A percentile compares a stretch with the other conserved stretches of the same genome.
These are phyloP conservation scores for Pyrenochaeta sp. DNA, from an alignment of 2,329 filamentous ascomycete species.

Conservation along the genomic window DNA sequence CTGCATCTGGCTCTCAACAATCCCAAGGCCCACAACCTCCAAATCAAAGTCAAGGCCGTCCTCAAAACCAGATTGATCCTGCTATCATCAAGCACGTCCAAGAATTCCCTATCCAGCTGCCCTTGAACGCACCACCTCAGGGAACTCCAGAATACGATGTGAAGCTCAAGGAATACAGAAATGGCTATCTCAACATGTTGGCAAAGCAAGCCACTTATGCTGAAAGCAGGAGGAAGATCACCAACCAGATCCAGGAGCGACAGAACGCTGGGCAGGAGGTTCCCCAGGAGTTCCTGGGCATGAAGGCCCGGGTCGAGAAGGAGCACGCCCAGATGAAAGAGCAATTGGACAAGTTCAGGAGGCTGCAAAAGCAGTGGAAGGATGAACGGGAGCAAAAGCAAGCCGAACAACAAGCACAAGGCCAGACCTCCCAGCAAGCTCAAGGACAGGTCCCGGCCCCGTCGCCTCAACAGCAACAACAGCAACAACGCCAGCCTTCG, in stretches of 20 bases:
- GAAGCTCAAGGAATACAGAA: slow-evolving; percentile 47
- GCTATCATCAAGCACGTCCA: slow-evolving; percentile 50
- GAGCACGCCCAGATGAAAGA: slow-evolving; percentile 40
- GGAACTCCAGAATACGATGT: slow-evolving; percentile 48
- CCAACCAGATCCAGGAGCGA: slow-evolving; percentile 40
- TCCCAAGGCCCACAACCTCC: slow-evolving; percentile 20
- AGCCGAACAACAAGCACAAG: slow-evolving; percentile 34
- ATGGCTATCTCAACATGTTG: slow-evolving; percentile 46
- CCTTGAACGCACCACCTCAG: slow-evolving; percentile 31
- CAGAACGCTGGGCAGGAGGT: slow-evolving; percentile 44
- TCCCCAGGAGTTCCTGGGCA: slow-evolving; percentile 35
- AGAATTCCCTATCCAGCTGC: slow-evolving; percentile 44
- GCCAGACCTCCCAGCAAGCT: slow-evolving; percentile 34
- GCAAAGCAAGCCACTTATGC: slow-evolving; percentile 41
- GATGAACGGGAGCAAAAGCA: slow-evolving; percentile 44
- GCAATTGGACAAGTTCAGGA: slow-evolving; percentile 47
- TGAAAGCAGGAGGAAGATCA: slow-evolving; percentile 35
- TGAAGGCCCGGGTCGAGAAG: slow-evolving; percentile 40
- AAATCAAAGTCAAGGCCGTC: slow-evolving; percentile 15
- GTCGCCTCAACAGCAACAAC: slow-evolving; percentile 28
- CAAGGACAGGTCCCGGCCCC: slow-evolving; percentile 31
- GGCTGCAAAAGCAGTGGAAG: slow-evolving; percentile 45
- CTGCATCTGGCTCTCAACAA: slow-evolving; percentile 12
- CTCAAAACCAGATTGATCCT: slow-evolving; percentile 29
- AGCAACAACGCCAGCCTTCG: slow-evolving; percentile 36